phyloP scores from a whole-genome alignment of 225 moss, liverwort and hornwort species.

The Pseudoscleropodium purum region DNA sequence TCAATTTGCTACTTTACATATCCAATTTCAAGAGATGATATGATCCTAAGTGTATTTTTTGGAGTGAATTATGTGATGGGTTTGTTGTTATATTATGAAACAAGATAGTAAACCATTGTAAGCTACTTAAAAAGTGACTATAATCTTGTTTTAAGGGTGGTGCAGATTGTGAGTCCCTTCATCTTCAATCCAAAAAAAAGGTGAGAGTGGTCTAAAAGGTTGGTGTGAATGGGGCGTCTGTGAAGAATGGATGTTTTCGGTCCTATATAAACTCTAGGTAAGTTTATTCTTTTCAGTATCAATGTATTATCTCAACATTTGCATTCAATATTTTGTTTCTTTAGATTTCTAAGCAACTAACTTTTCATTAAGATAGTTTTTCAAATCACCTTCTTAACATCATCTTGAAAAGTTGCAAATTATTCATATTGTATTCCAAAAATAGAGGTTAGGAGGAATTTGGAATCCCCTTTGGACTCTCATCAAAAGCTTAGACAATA shows the following conservation, averaged over 20 bases:
- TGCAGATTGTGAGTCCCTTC: rapidly evolving
- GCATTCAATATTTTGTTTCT: background rate
- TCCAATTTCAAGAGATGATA: no score
- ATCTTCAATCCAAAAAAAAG: background rate
- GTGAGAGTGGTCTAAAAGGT: rapidly evolving
- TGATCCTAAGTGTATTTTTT: no score
- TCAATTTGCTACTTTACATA: no score
- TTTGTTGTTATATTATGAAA: no score
- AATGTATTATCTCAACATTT: background rate
- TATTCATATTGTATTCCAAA: no score
- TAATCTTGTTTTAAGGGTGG: background rate
- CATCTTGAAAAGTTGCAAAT: background rate
- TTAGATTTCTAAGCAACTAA: background rate
- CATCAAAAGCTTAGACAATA: background rate
- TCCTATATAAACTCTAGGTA: background rate
- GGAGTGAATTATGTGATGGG: no score
- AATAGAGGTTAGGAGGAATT: background rate
- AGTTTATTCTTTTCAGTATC: background rate
- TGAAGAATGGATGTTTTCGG: background rate
- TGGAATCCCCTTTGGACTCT: rapidly evolving
- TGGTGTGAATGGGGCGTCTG: no score
- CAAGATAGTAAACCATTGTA: background rate
- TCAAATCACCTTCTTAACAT: background rate
- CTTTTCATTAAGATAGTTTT: background rate
- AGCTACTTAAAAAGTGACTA: background rate